phyloP scores from a whole-genome alignment of 768 basidiomycete species.

The Tricholoma terreum region DNA sequence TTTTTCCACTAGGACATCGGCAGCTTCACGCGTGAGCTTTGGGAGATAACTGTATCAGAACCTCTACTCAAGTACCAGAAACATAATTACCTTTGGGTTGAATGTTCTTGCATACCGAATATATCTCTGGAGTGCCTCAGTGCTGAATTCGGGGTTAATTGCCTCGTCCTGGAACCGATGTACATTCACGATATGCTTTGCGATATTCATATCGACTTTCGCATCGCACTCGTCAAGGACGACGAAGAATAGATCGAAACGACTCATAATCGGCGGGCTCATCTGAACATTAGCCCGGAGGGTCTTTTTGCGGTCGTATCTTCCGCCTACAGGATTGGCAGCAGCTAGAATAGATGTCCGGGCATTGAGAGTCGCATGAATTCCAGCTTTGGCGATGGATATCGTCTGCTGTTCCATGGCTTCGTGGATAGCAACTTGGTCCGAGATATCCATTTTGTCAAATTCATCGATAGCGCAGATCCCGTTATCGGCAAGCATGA shows the following conservation, averaged over 20 bases:
- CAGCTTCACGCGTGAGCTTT: slow-evolving; percentile 90
- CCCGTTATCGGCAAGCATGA: slow-evolving; percentile 99
- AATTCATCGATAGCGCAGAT: slow-evolving; percentile 99
- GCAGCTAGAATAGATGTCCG: slow-evolving; percentile 97
- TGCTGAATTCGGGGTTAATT: slow-evolving; percentile 95
- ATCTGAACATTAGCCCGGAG: slow-evolving; percentile 92
- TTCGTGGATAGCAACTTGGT: slow-evolving; percentile 99
- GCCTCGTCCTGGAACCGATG: slow-evolving; percentile 95
- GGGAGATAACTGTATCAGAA: slow-evolving; percentile 7
- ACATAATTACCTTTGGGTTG: slow-evolving; percentile 78
- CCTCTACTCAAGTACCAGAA: neutral
- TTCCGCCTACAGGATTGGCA: slow-evolving; percentile 94
- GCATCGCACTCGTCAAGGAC: slow-evolving; percentile 97
- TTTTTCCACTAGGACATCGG: slow-evolving; percentile 91
- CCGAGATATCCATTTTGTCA: slow-evolving; percentile 99
- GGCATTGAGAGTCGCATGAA: slow-evolving; percentile 97
- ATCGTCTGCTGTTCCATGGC: slow-evolving; percentile 99
- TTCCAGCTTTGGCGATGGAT: slow-evolving; percentile 98
- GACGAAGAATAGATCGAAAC: slow-evolving; percentile 97
- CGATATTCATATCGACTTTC: slow-evolving; percentile 88
- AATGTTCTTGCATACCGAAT: slow-evolving; percentile 97
- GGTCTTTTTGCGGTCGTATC: slow-evolving; percentile 93
- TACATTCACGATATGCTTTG: slow-evolving; percentile 95
- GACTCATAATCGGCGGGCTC: slow-evolving; percentile 99
- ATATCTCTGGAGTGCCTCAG: slow-evolving; percentile 93